Percentiles rank a stretch among this genome's conserved stretches.
Conservation (phyloP, 2,329 filamentous ascomycete genomes). For the Xylaria arbuscula region DNA sequence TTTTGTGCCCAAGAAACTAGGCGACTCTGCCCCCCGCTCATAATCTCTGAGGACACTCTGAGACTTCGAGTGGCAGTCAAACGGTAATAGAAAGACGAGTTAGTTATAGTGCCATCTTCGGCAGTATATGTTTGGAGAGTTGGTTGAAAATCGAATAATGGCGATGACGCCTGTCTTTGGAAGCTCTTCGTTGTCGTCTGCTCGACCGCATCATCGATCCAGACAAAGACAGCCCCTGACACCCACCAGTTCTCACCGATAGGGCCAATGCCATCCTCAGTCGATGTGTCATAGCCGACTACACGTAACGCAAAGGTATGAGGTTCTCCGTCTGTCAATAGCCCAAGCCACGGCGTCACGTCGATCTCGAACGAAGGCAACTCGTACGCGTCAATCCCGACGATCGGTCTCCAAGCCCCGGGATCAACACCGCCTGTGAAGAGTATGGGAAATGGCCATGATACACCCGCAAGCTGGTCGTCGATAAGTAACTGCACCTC, state of each 20-base stretch:
- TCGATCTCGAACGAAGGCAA: conserved; percentile 75
- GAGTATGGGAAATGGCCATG: conserved; percentile 76
- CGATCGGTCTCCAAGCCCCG: conserved; percentile 75
- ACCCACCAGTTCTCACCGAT: conserved; percentile 73
- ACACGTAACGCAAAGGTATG: conserved; percentile 54
- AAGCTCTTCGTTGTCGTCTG: conserved; percentile 41
- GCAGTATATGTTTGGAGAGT: conserved; percentile 39
- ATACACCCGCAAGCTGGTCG: conserved; percentile 69
- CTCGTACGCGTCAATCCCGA: conserved; percentile 76
- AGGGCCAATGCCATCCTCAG: conserved; percentile 51
- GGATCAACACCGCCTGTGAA: conserved; percentile 77
- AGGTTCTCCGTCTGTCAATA: conserved; percentile 64
- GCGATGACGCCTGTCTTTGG: conserved; percentile 34
- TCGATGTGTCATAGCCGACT: conserved; percentile 56
- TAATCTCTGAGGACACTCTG: conserved; percentile 46
- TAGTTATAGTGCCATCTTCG: conserved; percentile 42
- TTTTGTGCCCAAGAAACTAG: conserved; percentile 46
- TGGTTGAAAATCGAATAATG: conserved; percentile 45
- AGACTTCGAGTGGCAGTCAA: conserved; percentile 45
- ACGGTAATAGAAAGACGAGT: conserved; percentile 47
- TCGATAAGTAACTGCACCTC: conserved; percentile 75
- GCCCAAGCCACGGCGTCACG: conserved; percentile 71
- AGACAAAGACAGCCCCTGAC: conserved; percentile 73
- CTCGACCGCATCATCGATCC: conserved; percentile 60
- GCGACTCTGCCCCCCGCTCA: conserved; percentile 36